A percentile compares a stretch with the other conserved stretches of the same genome.
Evolutionary conservation across 805 yeast species (phyloP).

Genomic region (Lipomyces starkeyi): DNA sequence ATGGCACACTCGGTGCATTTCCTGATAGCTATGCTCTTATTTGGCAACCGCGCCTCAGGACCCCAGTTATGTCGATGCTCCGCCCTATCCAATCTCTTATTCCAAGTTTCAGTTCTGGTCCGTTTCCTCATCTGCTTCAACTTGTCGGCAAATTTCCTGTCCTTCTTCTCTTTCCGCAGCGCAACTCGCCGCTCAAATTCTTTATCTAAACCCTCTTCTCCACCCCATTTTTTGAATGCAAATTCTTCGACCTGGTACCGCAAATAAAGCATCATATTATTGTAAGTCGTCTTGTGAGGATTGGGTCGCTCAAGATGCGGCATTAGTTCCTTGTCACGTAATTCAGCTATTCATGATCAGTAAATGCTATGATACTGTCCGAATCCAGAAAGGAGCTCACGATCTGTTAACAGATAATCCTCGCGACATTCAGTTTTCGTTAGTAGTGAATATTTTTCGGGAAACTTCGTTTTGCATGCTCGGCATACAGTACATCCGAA

Average conservation of each 20-base stretch:
- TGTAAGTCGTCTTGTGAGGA: conserved; percentile 88
- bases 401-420: conserved; percentile 91
- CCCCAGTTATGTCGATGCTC: conserved; percentile 81
- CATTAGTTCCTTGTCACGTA: conserved; percentile 69
- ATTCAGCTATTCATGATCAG: conserved; percentile 57
- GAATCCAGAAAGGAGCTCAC: conserved; percentile 19
- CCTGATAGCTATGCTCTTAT: conserved; percentile 57
- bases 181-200: conserved; percentile 89
- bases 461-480: conserved; percentile 69
- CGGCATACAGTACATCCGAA: conserved; percentile 81
- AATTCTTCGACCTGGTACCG: conserved; percentile 92
- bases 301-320: conserved; percentile 87
- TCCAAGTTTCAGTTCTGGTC: conserved; percentile 89
- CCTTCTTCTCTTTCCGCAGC: conserved; percentile 71
- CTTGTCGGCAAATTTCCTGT: conserved; percentile 76
- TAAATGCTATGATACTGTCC: neutral
- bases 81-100: conserved; percentile 63
- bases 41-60: conserved; percentile 47
- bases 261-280: conserved; percentile 89
- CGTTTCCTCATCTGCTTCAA: conserved; percentile 86
- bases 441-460: conserved; percentile 86
- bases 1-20: conserved; percentile 83
- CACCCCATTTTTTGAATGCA: conserved; percentile 95
- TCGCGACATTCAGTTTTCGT: conserved; percentile 95
- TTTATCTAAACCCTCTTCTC: conserved; percentile 82